phyloP scores from a whole-genome alignment of 1,284 basidiomycete species.

The Volvariella volvacea region DNA sequence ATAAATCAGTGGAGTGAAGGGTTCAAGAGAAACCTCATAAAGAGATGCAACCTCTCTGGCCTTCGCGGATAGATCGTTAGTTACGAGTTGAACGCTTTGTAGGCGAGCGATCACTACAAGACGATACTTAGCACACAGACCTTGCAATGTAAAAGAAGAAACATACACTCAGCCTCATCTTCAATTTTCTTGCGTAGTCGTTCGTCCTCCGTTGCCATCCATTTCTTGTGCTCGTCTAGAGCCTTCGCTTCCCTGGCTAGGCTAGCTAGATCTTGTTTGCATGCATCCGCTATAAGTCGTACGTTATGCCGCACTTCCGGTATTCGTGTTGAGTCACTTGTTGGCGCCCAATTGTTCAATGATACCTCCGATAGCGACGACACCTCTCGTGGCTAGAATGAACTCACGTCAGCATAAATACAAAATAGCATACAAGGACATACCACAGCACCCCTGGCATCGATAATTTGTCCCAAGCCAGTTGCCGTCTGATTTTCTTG shows the following conservation, averaged over 20 bases:
- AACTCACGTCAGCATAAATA: conserved; percentile 4
- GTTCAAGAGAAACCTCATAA: conserved; percentile 65
- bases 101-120: conserved; percentile 66
- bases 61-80: conserved; percentile 60
- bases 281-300: conserved; percentile 76
- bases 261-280: conserved; percentile 79
- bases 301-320: conserved; percentile 97
- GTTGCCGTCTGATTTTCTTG: conserved; percentile 40
- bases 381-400: conserved; percentile 67
- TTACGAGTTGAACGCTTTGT: conserved; percentile 67
- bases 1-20: conserved; percentile 67
- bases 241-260: conserved; percentile 86
- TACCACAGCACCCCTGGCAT: conserved; percentile 90
- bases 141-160: conserved; percentile 1
- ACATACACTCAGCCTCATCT: conserved; percentile 70
- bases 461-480: conserved; percentile 81
- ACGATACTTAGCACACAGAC: conserved; percentile 13
- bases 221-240: conserved; percentile 74
- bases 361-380: conserved; percentile 77
- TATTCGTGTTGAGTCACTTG: conserved; percentile 77
- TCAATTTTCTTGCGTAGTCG: conserved; percentile 62
- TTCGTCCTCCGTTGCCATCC: conserved; percentile 65
- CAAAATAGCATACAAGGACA: conserved; percentile 17
- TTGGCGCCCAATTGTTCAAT: conserved; percentile 77
- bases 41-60: conserved; percentile 55